Percentiles rank a stretch among this genome's conserved stretches.
Conservation (phyloP, 2,329 filamentous ascomycete species). For the Fusarium proliferatum region DNA sequence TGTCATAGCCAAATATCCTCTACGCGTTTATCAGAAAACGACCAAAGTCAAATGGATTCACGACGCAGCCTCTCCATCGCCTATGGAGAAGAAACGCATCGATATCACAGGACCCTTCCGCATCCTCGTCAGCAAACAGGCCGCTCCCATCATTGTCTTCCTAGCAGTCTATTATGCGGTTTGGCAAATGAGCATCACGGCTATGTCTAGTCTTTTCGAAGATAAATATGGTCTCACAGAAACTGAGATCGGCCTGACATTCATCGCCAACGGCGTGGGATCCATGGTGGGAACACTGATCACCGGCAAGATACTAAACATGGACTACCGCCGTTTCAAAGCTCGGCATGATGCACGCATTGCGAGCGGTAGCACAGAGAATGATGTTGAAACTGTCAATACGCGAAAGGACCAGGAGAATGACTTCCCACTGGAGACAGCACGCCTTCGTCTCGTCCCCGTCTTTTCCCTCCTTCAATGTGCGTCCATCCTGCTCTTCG, state of each 20-base stretch:
- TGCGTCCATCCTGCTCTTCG: constrained; percentile 60
- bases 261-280: constrained; percentile 66
- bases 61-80: fast-evolving
- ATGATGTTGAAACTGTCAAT: fast-evolving
- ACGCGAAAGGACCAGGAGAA: constrained; percentile 9
- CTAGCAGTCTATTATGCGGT: constrained; percentile 63
- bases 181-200: constrained; percentile 67
- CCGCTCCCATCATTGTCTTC: constrained; percentile 58
- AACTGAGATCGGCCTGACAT: constrained; percentile 61
- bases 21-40: constrained; percentile 48
- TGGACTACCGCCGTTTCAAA: constrained; percentile 60
- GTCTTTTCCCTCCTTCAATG: constrained; percentile 58
- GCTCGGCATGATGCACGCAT: background rate
- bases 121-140: constrained; percentile 58
- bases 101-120: constrained; percentile 59
- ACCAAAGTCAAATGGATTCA: constrained; percentile 42
- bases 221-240: constrained; percentile 55
- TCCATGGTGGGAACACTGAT: constrained; percentile 64
- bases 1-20: constrained; percentile 44
- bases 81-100: constrained; percentile 47
- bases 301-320: constrained; percentile 63
- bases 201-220: constrained; percentile 62
- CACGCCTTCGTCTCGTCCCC: constrained; percentile 61
- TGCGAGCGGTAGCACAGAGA: fast-evolving
- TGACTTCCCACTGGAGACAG: constrained; percentile 60